phyloP scores from a whole-genome alignment of 441 rosid species.

The Francoa sonchifolia region DNA sequence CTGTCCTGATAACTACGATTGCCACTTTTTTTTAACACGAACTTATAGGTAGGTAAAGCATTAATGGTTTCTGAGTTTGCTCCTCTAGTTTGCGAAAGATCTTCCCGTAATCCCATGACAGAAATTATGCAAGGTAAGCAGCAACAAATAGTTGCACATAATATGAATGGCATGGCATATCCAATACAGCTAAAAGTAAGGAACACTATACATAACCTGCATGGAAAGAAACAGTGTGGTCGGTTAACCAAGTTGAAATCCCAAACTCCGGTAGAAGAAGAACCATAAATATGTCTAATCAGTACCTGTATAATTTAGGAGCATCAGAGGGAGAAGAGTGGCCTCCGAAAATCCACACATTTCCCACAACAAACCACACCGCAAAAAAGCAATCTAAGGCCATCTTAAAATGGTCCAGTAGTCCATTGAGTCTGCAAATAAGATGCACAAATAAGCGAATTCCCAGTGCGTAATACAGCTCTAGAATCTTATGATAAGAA shows the following conservation, averaged over 20 bases:
- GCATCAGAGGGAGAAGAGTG: conserved; percentile 81
- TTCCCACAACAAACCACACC: conserved; percentile 98
- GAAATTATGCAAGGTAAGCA: conserved; percentile 93
- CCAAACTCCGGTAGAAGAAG: background rate
- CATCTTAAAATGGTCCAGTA: conserved; percentile 76
- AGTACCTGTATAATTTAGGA: conserved; percentile 92
- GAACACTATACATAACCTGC: conserved; percentile 91
- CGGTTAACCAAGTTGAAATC: conserved; percentile 1
- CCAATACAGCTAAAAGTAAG: conserved; percentile 91
- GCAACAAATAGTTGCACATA: conserved; percentile 93
- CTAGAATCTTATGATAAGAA: no score
- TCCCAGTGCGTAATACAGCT: no score
- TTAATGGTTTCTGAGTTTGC: conserved; percentile 80
- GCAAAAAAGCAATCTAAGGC: conserved; percentile 93
- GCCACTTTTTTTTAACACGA: conserved; percentile 50
- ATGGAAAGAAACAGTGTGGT: conserved; percentile 13
- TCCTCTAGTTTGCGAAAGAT: conserved; percentile 73
- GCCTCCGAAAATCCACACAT: conserved; percentile 97
- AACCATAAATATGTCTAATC: background rate
- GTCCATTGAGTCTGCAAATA: conserved; percentile 42
- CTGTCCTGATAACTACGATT: conserved; percentile 34
- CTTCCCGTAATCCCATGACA: conserved; percentile 81
- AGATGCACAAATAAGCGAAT: background rate
- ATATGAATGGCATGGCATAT: conserved; percentile 96
- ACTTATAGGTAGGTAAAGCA: conserved; percentile 85